Conservation (phyloP, 441 rosid genomes). For the Flueggea neowawraea region DNA sequence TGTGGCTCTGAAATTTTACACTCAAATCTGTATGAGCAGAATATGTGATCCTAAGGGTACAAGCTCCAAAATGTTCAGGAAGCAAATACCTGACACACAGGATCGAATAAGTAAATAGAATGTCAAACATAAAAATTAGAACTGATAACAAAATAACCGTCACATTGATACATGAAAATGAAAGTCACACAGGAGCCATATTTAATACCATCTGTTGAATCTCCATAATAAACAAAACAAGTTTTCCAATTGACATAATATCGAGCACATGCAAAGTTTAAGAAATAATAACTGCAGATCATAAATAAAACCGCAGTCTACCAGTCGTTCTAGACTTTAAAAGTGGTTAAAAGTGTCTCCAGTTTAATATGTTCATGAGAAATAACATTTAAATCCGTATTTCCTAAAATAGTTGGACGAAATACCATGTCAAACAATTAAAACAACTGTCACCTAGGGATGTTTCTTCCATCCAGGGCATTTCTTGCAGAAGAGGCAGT, state of each 20-base stretch:
- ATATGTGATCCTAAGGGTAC: conserved; percentile 91
- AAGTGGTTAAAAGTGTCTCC: not conserved
- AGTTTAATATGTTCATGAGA: not conserved
- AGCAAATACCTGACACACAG: conserved; percentile 71
- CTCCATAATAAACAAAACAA: too few relatives aligned
- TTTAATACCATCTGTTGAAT: not conserved
- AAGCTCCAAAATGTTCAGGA: conserved; percentile 66
- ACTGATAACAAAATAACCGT: not conserved
- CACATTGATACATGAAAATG: not conserved
- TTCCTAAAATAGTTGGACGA: conserved; percentile 42
- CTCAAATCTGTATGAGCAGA: conserved; percentile 99
- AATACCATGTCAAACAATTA: conserved; percentile 63
- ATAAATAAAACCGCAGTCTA: too few relatives aligned
- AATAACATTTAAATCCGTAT: conserved; percentile 23
- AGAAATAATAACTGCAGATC: too few relatives aligned
- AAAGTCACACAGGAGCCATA: not conserved
- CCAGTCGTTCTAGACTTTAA: not conserved
- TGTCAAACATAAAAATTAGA: not conserved
- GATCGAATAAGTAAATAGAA: conserved; percentile 19
- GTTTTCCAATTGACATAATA: too few relatives aligned
- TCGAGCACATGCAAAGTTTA: too few relatives aligned
- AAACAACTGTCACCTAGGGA: conserved; percentile 93
- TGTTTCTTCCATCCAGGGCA: conserved; percentile 94
- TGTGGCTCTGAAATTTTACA: conserved; percentile 96
- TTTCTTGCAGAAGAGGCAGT: conserved; percentile 91